Conservation (phyloP, 1,139 yeast species). For the Candida tropicalis region DNA sequence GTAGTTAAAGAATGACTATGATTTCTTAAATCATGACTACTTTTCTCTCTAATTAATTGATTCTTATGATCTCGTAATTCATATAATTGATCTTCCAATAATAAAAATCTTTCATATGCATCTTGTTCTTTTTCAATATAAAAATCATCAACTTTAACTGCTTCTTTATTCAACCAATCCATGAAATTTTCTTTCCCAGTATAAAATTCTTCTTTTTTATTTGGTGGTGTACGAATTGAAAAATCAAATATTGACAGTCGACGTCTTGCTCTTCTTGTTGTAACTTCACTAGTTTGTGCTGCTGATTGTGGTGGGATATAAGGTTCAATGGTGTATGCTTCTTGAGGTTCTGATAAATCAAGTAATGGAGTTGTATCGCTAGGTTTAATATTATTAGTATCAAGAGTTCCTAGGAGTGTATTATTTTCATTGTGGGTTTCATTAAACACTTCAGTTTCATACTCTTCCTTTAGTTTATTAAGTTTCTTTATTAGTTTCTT, state of each 20-base stretch:
- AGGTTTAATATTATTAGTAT: constrained; percentile 12
- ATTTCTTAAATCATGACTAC: constrained; percentile 15
- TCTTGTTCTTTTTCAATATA: constrained; percentile 63
- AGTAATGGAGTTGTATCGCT: constrained; percentile 37
- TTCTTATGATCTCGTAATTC: constrained; percentile 60
- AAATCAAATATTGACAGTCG: constrained; percentile 23
- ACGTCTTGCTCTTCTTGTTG: constrained; percentile 2
- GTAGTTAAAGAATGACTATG: constrained; percentile 6
- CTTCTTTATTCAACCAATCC: constrained; percentile 63
- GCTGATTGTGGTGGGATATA: constrained; percentile 5
- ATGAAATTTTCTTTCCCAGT: constrained; percentile 49
- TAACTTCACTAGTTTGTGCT: background rate
- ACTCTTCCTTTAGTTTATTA: constrained; percentile 14
- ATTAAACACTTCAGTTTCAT: constrained; percentile 10
- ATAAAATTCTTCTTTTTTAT: constrained; percentile 22
- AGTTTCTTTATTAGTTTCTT: constrained; percentile 38
- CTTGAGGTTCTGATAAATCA: constrained; percentile 10
- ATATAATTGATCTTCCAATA: constrained; percentile 69
- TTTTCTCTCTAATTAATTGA: constrained; percentile 18
- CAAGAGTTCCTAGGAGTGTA: background rate
- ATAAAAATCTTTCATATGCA: constrained; percentile 58
- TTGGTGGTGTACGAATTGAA: constrained; percentile 20
- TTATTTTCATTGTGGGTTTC: background rate
- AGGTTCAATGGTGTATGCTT: constrained; percentile 9
- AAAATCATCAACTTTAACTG: constrained; percentile 61